Evolutionary conservation across 345 rosid species (phyloP).

Genomic region (Raphanus sativus): DNA sequence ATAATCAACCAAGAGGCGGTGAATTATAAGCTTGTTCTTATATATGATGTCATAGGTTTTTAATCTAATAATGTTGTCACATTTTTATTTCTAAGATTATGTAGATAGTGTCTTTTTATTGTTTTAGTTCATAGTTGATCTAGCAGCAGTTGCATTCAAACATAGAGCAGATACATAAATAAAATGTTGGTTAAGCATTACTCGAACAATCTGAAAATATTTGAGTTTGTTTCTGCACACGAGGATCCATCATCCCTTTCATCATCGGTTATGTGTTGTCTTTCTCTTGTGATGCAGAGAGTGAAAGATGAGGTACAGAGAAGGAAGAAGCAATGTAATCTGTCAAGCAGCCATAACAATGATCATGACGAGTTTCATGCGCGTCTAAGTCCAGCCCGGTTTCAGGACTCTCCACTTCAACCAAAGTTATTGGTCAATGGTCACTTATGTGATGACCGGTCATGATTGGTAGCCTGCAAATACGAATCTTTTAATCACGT

Average conservation of each 20-base stretch:
- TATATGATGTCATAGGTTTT: neutral
- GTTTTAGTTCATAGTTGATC: neutral
- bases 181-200: no score
- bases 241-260: neutral
- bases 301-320: constrained; percentile 71
- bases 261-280: neutral
- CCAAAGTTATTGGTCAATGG: constrained; percentile 30
- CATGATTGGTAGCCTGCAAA: constrained; percentile 9
- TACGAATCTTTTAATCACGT: neutral
- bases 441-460: constrained; percentile 16
- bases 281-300: constrained; percentile 46
- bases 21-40: no score
- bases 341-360: constrained; percentile 15
- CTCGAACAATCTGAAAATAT: neutral
- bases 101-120: neutral
- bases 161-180: no score
- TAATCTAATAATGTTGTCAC: neutral
- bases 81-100: neutral
- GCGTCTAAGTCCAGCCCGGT: constrained; percentile 27
- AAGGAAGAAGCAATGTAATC: constrained; percentile 48
- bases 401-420: constrained; percentile 17
- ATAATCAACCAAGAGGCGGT: neutral
- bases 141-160: neutral
- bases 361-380: constrained; percentile 36
- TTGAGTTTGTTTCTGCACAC: neutral